These are phyloP conservation scores for Lepiota subincarnata DNA, from an alignment of 768 basidiomycete species.

Conservation along the genomic window DNA sequence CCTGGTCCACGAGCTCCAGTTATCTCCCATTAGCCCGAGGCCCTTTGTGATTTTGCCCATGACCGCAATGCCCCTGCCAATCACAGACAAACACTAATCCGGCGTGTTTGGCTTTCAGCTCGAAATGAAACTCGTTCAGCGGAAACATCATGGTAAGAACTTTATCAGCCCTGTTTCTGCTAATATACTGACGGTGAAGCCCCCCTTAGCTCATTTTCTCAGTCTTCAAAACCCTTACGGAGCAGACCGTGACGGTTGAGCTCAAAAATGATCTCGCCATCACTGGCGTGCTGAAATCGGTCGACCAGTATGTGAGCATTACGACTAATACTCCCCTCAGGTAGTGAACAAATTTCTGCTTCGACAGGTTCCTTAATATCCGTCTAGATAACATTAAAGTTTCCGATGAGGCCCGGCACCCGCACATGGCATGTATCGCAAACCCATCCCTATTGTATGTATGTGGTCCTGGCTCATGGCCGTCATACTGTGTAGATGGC, in stretches of 20 bases:
- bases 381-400: slow-evolving; percentile 92
- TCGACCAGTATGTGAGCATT: slow-evolving; percentile 78
- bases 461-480: background rate
- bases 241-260: slow-evolving; percentile 95
- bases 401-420: slow-evolving; percentile 87
- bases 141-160: slow-evolving; percentile 4
- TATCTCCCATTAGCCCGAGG: too few relatives aligned
- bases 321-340: slow-evolving; percentile 1
- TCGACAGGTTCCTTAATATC: slow-evolving; percentile 85
- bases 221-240: slow-evolving; percentile 98
- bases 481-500: slow-evolving; percentile 65
- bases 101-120: background rate
- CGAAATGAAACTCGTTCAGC: background rate
- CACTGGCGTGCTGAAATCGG: slow-evolving; percentile 92
- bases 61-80: background rate
- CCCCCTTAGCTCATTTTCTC: slow-evolving; percentile 80
- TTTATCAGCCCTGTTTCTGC: background rate
- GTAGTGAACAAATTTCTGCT: slow-evolving; percentile 8
- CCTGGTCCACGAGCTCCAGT: too few relatives aligned
- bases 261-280: slow-evolving; percentile 99
- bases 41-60: too few relatives aligned
- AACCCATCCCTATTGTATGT: background rate
- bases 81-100: background rate
- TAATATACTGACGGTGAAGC: background rate
- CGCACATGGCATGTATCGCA: slow-evolving; percentile 78